phyloP scores from a whole-genome alignment of 2,329 filamentous ascomycete species.

The Alternaria sp. region DNA sequence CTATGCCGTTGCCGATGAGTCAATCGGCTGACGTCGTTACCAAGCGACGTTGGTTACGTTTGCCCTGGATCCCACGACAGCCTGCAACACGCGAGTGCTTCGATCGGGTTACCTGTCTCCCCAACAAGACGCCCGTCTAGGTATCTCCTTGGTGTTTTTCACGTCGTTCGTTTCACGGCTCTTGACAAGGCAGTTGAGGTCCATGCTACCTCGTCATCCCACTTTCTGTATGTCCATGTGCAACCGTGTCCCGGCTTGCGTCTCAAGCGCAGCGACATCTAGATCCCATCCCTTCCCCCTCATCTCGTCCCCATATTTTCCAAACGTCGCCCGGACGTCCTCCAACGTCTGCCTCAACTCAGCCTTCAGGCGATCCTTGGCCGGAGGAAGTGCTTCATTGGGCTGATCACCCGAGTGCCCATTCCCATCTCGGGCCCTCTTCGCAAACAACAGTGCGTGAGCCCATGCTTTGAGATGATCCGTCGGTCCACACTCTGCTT shows the following conservation, averaged over 20 bases:
- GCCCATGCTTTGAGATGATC: slow-evolving; percentile 68
- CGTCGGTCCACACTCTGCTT: slow-evolving; percentile 58
- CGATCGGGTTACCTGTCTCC: slow-evolving; percentile 8
- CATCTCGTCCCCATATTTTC: slow-evolving; percentile 52
- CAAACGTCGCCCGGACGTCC: slow-evolving; percentile 52
- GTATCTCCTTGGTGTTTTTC: background rate
- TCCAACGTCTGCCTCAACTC: slow-evolving; percentile 50
- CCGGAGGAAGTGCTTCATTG: slow-evolving; percentile 14
- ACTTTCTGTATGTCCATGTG: slow-evolving; percentile 17
- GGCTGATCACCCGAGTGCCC: slow-evolving; percentile 14
- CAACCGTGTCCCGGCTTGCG: slow-evolving; percentile 57
- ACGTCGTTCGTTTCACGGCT: slow-evolving; percentile 9
- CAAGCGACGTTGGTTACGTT: slow-evolving; percentile 7
- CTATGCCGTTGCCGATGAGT: slow-evolving; percentile 5
- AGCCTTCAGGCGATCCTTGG: slow-evolving; percentile 51
- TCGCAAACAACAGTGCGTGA: slow-evolving; percentile 62
- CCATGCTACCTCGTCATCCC: background rate
- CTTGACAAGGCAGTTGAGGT: background rate
- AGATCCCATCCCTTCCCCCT: slow-evolving; percentile 69
- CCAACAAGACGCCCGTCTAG: background rate
- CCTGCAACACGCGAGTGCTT: slow-evolving; percentile 7
- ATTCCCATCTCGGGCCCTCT: slow-evolving; percentile 17
- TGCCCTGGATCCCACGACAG: slow-evolving; percentile 4
- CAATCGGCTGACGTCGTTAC: slow-evolving; percentile 2
- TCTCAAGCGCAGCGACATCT: slow-evolving; percentile 69